Conservation (phyloP, 228 moss, liverwort and hornwort species). For the Sphagnum fallax region DNA sequence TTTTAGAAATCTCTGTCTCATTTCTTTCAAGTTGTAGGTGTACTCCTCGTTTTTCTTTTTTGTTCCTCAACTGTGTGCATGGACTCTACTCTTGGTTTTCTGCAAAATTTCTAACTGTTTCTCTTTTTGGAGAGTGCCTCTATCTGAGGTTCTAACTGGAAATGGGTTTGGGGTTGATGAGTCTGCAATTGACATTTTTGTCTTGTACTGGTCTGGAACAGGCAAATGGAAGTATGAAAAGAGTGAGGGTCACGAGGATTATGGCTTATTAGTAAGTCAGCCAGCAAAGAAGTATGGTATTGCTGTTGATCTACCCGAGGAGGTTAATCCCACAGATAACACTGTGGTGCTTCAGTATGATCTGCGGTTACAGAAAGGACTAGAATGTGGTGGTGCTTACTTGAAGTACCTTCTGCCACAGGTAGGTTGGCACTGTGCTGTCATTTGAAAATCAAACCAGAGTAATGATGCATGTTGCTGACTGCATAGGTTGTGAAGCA, state of each 20-base stretch:
- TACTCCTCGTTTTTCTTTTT: too few relatives aligned
- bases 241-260: slow-evolving; percentile 87
- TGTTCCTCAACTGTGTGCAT: too few relatives aligned
- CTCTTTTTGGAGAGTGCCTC: background rate
- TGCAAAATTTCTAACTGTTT: background rate
- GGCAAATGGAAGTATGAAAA: slow-evolving; percentile 83
- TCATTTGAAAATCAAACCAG: too few relatives aligned
- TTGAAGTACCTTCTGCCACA: slow-evolving; percentile 86
- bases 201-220: slow-evolving; percentile 6
- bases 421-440: slow-evolving; percentile 8
- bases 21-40: too few relatives aligned
- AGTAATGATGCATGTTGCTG: too few relatives aligned
- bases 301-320: slow-evolving; percentile 86
- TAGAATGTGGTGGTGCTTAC: slow-evolving; percentile 96
- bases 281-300: slow-evolving; percentile 96
- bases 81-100: background rate
- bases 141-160: too few relatives aligned
- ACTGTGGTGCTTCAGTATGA: slow-evolving; percentile 89
- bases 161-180: background rate
- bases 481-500: too few relatives aligned
- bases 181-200: too few relatives aligned
- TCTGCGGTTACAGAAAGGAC: slow-evolving; percentile 73
- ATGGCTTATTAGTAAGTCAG: slow-evolving; percentile 84
- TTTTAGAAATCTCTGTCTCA: too few relatives aligned
- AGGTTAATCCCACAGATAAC: slow-evolving; percentile 67